Base-by-base conservation (phyloP, 148 eudicot species). In the Oxyria digyna region DNA sequence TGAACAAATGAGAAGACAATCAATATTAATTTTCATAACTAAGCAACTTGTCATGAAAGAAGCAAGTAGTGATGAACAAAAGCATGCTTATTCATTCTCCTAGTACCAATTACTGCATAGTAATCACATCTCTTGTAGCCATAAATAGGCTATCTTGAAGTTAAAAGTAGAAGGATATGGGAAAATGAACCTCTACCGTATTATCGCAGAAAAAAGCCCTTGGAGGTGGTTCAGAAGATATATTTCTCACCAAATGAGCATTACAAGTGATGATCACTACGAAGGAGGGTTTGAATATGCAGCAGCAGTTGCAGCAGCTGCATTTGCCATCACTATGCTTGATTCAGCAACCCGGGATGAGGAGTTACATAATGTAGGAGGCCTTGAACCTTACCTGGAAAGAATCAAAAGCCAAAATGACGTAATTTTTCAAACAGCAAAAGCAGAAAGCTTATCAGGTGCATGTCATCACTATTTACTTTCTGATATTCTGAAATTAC, bases 251-350 rank as follows among this genome's bases (percentile, higher is more conserved):
- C 24, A 46, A 48, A 29, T 69, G 71, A 69, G 59, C 41, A 43
- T 15, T 69, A 12, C 42, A n/a, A 32, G 4, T 32, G 41, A 63
- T 32, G 38, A 63, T 31, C 40, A 12, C 40, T 35, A 63, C 41
- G 11, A 6, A 20, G 43, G 46, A 35, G 69, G 38, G 8, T 38
- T 31, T 18, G 69, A 67, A 43, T 32, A 69, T 43, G 71, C 71
- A 69, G 59, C 62, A 42, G 62, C 71, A 42, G 21, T 69, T 43
- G 59, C 57, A 20, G 71, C 71, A 15, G 71, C 71, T 43, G 55
- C 59, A 24, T 69, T 40, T 9, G 59, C 62, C 27, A 69, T 69
- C 21, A 46, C 18, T 32, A 15, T 9, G 5, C 37, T 46, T 7
- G 71, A 42, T 45, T 48, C 37, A 42, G 54, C 23, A 7, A 20